These are phyloP conservation scores for Stenocarpella maydis DNA, from an alignment of 2,329 filamentous ascomycete genomes.

Conservation along the genomic window DNA sequence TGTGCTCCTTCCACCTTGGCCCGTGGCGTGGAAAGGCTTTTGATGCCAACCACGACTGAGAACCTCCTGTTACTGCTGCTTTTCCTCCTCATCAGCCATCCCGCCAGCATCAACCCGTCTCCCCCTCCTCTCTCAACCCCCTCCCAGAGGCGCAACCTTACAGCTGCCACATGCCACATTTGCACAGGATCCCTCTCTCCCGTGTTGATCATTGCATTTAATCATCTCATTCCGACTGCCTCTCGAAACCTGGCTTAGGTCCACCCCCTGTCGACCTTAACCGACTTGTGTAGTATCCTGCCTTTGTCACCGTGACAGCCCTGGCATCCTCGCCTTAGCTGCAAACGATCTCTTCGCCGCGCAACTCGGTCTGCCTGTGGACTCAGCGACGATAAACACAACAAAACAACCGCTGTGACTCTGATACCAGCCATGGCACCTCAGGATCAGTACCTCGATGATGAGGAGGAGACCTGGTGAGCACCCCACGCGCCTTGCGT, in stretches of 20 bases:
- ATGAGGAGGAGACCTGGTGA: slow-evolving; percentile 76
- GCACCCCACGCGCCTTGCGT: slow-evolving; percentile 36
- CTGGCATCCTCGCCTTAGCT: slow-evolving; percentile 30
- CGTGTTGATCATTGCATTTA: slow-evolving; percentile 17
- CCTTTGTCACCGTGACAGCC: slow-evolving; percentile 10
- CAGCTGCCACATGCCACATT: not conserved
- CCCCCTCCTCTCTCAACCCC: not conserved
- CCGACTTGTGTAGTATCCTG: slow-evolving; percentile 12
- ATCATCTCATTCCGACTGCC: slow-evolving; percentile 2
- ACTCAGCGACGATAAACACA: not conserved
- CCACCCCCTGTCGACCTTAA: not conserved
- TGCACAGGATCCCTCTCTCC: not conserved
- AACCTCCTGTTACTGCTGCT: slow-evolving; percentile 10
- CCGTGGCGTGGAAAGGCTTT: slow-evolving; percentile 33
- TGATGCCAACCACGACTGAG: slow-evolving; percentile 29
- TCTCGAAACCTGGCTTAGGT: slow-evolving; percentile 6
- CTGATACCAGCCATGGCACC: slow-evolving; percentile 63
- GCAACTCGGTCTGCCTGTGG: not conserved
- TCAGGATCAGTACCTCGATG: slow-evolving; percentile 75
- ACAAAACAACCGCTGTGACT: not conserved
- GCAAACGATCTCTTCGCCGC: slow-evolving; percentile 31
- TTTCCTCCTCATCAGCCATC: slow-evolving; percentile 22
- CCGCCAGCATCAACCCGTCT: slow-evolving; percentile 19
- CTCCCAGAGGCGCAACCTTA: slow-evolving; percentile 21
- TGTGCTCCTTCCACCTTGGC: slow-evolving; percentile 26